Conservation (phyloP, 1,284 basidiomycete species). For the Cystobasidium slooffiae region DNA sequence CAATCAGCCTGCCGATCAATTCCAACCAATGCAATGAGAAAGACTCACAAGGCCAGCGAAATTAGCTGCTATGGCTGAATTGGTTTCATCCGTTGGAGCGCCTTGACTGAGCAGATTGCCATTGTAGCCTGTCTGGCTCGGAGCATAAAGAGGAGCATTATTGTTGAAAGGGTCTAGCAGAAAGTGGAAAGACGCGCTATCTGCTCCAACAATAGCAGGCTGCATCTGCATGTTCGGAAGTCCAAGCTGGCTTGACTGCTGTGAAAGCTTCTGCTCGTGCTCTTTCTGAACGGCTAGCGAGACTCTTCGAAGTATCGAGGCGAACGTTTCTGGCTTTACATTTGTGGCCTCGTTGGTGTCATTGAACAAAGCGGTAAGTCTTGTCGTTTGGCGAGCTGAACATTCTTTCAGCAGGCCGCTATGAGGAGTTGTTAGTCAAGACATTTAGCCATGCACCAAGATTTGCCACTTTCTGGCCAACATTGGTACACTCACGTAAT, state of each 20-base stretch:
- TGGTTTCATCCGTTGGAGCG: conserved; percentile 3
- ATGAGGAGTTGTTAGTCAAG: background rate
- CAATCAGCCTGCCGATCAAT: background rate
- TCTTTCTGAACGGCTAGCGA: conserved; percentile 23
- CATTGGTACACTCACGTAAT: conserved; percentile 1
- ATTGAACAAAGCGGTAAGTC: conserved; percentile 4
- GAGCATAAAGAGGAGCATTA: background rate
- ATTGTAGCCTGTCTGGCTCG: background rate
- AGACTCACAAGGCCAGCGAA: conserved; percentile 18
- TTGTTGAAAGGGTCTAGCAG: conserved; percentile 12
- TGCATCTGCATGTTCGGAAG: background rate
- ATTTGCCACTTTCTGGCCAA: background rate
- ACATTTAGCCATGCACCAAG: no score
- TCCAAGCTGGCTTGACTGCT: background rate
- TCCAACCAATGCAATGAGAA: background rate
- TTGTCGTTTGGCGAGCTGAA: conserved; percentile 8
- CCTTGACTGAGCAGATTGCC: background rate
- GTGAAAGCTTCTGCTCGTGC: background rate
- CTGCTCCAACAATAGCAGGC: conserved; percentile 21
- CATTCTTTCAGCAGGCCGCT: conserved; percentile 25
- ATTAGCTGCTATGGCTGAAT: conserved; percentile 16
- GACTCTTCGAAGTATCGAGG: conserved; percentile 16
- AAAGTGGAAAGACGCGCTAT: conserved; percentile 12
- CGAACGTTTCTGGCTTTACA: conserved; percentile 22
- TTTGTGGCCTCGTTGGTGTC: background rate